Base-by-base conservation (phyloP, 306 rosid species). In the Quercus alba region DNA sequence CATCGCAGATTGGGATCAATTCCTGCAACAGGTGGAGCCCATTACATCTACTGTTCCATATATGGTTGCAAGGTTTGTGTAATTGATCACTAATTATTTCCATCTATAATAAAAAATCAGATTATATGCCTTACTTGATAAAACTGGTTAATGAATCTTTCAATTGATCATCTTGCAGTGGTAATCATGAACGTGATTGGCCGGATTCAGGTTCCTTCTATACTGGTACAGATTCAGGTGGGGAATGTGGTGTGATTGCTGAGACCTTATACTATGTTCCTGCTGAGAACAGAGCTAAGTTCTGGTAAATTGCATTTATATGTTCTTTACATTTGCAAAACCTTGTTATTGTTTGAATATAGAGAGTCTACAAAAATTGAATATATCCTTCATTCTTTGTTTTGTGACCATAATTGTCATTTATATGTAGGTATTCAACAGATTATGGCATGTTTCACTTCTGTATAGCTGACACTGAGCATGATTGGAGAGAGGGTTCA, bases 1-100 rank as follows among this genome's bases (percentile, higher is more conserved):
- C 79, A 76, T 95, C 78, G 90, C 99, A 4, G 94, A 95, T 75
- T 95, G 99, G 99, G 97, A 95, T 77, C 99, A 95, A 76, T 93
- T 95, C 86, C 90, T 96, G 1, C 85, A 98, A 70, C 99, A 90
- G 78, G 98, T 95, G 74, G 93, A 95, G 72, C 97, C 98, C 79
- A 87, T 95, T 90, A 87, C 99, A 63, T 93, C 99, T 6, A 76
- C 75, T 33, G 86, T 87, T 30, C 98, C 99, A 25, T 93, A 91
- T 83, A 93, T 95, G 98, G 82, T 89, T 87, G 99, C 89, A 75
- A 95, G 99, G 99, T 93, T 82, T 75, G 88, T 68, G 71, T 56
- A 10, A n/a, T 80, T 72, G 30, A 58, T 33, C 69, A 9, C 63
- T 83, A 57, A 57, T 52, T 76, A 33, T 63, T 74, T 77, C 46